These are phyloP conservation scores for Datura wrightii DNA, from an alignment of 257 asterid species.

Conservation along the genomic window DNA sequence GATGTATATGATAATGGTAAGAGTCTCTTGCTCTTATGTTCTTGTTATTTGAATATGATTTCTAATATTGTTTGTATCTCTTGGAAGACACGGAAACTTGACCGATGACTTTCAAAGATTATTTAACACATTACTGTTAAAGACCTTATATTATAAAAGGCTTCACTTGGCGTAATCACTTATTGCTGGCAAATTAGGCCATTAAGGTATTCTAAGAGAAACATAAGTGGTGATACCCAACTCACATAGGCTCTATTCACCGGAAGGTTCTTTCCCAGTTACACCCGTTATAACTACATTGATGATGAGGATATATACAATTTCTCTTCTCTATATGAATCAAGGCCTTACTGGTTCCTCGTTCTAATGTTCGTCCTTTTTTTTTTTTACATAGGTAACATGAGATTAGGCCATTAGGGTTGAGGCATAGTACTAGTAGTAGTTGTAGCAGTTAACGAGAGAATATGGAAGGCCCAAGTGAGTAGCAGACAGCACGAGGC, in stretches of 20 bases:
- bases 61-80: neutral
- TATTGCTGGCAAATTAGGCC: neutral
- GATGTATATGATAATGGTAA: constrained; percentile 49
- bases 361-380: neutral
- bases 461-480: neutral
- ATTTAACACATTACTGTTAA: neutral
- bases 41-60: neutral
- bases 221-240: neutral
- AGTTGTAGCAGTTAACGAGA: neutral
- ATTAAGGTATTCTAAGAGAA: constrained; percentile 17
- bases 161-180: neutral
- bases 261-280: neutral
- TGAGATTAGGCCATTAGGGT: neutral
- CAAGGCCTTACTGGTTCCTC: neutral
- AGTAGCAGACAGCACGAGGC: neutral
- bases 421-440: neutral
- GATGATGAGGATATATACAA: neutral
- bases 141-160: neutral
- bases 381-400: neutral
- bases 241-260: neutral
- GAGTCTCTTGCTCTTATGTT: neutral
- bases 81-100: neutral
- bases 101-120: neutral
- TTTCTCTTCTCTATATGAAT: neutral
- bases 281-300: neutral